Evolutionary conservation across 2,329 filamentous ascomycete genomes (phyloP).

Genomic region (Fusarium phyllophilum): DNA sequence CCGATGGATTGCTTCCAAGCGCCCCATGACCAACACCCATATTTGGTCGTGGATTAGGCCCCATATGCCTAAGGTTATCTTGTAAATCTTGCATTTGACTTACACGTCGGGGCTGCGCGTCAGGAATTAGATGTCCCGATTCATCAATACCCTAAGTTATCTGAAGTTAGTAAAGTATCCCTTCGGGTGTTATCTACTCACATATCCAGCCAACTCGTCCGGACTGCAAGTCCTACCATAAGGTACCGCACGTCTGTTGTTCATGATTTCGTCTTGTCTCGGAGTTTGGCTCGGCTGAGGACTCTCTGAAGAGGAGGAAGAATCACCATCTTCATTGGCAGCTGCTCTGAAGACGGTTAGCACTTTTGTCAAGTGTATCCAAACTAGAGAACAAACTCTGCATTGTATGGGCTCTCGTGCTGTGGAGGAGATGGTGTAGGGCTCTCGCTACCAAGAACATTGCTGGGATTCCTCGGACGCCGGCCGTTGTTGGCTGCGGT

Average conservation of each 20-base stretch:
- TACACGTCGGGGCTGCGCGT: not conserved
- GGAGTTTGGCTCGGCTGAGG: fast-evolving
- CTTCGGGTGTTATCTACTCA: not conserved
- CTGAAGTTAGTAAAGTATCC: not conserved
- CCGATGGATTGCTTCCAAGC: fast-evolving
- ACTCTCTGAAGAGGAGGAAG: not conserved
- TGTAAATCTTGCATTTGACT: not conserved
- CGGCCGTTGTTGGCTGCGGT: not conserved
- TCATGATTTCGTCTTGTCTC: not conserved
- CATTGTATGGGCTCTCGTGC: fast-evolving
- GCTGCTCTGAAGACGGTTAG: not conserved
- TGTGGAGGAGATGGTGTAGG: no score
- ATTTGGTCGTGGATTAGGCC: not conserved
- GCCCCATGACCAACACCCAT: no score
- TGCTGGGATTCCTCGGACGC: not conserved
- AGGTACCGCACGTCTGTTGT: fast-evolving
- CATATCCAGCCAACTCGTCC: slow-evolving; percentile 2
- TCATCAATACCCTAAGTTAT: not conserved
- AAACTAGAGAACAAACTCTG: not conserved
- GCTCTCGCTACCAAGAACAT: not conserved
- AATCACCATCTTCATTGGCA: not conserved
- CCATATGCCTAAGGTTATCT: not conserved
- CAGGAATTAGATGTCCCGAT: not conserved
- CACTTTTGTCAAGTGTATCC: fast-evolving
- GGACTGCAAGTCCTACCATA: not conserved